Percentiles rank a stretch among this genome's conserved stretches.
These are phyloP conservation scores for Daedalea quercina DNA, from an alignment of 768 basidiomycete species.

Conservation along the genomic window DNA sequence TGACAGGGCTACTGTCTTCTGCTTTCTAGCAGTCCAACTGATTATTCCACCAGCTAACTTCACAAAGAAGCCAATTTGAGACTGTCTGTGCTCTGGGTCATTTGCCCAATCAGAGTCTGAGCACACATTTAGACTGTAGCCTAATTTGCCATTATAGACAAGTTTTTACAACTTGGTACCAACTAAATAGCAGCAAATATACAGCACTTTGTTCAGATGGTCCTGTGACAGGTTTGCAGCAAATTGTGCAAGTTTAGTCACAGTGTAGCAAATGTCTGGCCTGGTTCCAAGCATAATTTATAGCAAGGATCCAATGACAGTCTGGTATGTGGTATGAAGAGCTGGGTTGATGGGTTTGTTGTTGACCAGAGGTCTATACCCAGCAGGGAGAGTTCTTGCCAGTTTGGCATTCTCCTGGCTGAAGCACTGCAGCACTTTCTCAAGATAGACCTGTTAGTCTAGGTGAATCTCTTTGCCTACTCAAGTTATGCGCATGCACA, in stretches of 20 bases:
- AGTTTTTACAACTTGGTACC: conserved; percentile 2
- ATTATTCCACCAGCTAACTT: neutral
- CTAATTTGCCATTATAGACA: neutral
- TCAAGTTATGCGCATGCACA: conserved; percentile 14
- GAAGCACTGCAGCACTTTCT: neutral
- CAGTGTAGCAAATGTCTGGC: conserved; percentile 34
- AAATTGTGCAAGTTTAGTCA: conserved; percentile 27
- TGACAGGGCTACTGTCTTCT: conserved; percentile 1
- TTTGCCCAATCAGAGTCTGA: conserved; percentile 6
- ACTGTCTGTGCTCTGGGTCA: neutral
- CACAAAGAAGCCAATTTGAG: conserved; percentile 2
- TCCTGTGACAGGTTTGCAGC: conserved; percentile 22
- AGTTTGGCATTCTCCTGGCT: conserved; percentile 10
- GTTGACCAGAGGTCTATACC: conserved; percentile 3
- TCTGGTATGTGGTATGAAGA: neutral
- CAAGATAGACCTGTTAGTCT: conserved; percentile 10
- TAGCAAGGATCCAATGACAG: conserved; percentile 4
- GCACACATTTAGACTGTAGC: neutral
- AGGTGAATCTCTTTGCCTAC: conserved; percentile 4
- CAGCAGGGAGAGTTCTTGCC: conserved; percentile 5
- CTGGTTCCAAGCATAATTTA: conserved; percentile 20
- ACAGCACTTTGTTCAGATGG: neutral
- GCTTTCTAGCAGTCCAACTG: conserved; percentile 3
- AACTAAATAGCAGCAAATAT: conserved; percentile 1
- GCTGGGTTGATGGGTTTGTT: neutral